phyloP scores from a whole-genome alignment of 2,329 filamentous ascomycete genomes.

The Pseudocercospora fuligena region DNA sequence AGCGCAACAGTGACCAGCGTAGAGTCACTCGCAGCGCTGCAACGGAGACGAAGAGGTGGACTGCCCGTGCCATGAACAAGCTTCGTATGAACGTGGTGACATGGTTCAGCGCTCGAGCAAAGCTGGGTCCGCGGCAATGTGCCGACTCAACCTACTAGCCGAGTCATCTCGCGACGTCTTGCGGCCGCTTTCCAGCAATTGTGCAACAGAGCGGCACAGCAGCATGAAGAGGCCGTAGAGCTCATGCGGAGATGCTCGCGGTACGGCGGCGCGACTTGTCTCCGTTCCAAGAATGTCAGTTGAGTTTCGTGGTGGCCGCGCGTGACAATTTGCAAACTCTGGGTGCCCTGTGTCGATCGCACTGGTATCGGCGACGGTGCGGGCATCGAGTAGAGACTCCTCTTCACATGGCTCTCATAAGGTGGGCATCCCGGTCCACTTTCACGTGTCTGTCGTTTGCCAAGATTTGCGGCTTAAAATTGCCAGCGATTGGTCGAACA shows the following conservation, averaged over 20 bases:
- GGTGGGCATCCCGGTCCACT: neutral
- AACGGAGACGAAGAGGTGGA: neutral
- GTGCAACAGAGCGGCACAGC: neutral
- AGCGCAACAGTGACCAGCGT: neutral
- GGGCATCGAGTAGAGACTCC: neutral
- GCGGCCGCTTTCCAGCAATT: neutral
- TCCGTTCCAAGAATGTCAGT: neutral
- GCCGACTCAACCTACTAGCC: neutral
- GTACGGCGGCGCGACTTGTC: neutral
- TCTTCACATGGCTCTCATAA: neutral
- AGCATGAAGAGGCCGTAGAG: neutral
- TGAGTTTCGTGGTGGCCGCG: neutral
- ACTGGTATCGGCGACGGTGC: neutral
- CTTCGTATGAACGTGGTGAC: neutral
- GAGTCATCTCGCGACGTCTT: neutral
- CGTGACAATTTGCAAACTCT: neutral
- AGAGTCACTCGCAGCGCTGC: neutral
- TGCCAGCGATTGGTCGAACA: neutral
- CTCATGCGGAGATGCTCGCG: neutral
- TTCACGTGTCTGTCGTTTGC: constrained; percentile 1
- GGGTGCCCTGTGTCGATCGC: constrained; percentile 2
- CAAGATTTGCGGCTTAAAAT: constrained; percentile 3
- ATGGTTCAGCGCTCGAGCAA: neutral
- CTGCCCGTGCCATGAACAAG: neutral
- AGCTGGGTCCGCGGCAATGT: neutral